These are phyloP conservation scores for Boletus semigastroideus DNA, from an alignment of 1,284 basidiomycete genomes.

Conservation along the genomic window DNA sequence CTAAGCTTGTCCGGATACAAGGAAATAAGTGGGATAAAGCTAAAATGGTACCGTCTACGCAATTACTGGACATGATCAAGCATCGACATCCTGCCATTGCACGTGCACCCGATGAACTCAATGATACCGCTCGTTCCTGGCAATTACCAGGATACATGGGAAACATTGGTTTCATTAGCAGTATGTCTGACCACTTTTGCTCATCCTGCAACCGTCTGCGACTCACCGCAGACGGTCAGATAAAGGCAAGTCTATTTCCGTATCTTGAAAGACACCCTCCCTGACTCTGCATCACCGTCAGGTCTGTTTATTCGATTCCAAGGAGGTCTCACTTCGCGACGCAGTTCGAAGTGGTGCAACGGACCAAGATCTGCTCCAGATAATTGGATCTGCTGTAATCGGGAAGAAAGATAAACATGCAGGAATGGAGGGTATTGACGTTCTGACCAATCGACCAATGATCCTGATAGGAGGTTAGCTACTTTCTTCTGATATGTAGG, in stretches of 20 bases:
- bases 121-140: constrained; percentile 83
- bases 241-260: constrained; percentile 59
- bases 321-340: constrained; percentile 81
- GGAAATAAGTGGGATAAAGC: constrained; percentile 84
- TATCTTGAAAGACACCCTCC: not conserved
- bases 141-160: constrained; percentile 71
- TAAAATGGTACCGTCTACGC: constrained; percentile 77
- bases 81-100: constrained; percentile 46
- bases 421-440: constrained; percentile 80
- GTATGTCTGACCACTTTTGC: constrained; percentile 93
- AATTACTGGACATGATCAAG: constrained; percentile 54
- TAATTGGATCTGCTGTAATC: constrained; percentile 66
- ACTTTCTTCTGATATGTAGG: constrained; percentile 29
- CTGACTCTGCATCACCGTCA: constrained; percentile 31
- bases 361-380: constrained; percentile 63
- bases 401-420: constrained; percentile 85
- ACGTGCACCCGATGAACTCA: constrained; percentile 64
- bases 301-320: constrained; percentile 87
- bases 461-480: constrained; percentile 89
- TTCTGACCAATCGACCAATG: constrained; percentile 79
- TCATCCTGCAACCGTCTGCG: constrained; percentile 81
- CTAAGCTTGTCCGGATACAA: constrained; percentile 28
- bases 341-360: constrained; percentile 61
- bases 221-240: constrained; percentile 85
- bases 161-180: constrained; percentile 84